A percentile compares a stretch with the other conserved stretches of the same genome.
Evolutionary conservation across 2,329 filamentous ascomycete species (phyloP).

Genomic region (Triangularia setosa): DNA sequence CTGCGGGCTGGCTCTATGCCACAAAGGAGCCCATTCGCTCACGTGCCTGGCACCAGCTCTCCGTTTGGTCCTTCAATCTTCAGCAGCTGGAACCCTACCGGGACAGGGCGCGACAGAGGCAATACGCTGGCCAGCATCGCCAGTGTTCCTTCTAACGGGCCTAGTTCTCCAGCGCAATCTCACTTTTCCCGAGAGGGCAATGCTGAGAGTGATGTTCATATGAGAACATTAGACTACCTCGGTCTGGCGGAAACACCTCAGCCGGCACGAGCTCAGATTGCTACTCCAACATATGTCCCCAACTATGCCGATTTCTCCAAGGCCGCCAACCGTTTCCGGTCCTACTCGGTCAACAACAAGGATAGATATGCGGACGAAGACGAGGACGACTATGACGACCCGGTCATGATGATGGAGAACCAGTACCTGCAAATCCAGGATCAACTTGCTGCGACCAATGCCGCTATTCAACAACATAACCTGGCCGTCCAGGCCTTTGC

Average conservation of each 20-base stretch:
- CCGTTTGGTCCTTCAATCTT: slow-evolving; percentile 91
- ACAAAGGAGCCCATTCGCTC: slow-evolving; percentile 67
- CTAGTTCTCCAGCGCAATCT: slow-evolving; percentile 81
- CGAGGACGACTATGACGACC: slow-evolving; percentile 66
- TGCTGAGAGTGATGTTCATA: slow-evolving; percentile 79
- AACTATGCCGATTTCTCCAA: slow-evolving; percentile 72
- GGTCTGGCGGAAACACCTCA: slow-evolving; percentile 92
- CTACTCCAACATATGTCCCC: slow-evolving; percentile 65
- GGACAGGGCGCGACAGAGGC: slow-evolving; percentile 65
- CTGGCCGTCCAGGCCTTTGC: slow-evolving; percentile 89
- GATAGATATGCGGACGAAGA: slow-evolving; percentile 93
- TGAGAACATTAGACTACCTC: slow-evolving; percentile 91
- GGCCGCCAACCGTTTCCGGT: slow-evolving; percentile 83
- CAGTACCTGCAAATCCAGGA: slow-evolving; percentile 60
- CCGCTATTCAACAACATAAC: slow-evolving; percentile 84
- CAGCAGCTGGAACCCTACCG: slow-evolving; percentile 73
- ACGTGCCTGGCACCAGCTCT: slow-evolving; percentile 49
- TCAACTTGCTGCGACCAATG: slow-evolving; percentile 60
- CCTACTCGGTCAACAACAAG: slow-evolving; percentile 97
- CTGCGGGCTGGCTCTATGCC: slow-evolving; percentile 92
- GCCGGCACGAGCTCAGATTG: slow-evolving; percentile 68
- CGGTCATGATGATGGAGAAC: slow-evolving; percentile 50
- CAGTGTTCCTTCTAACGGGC: slow-evolving; percentile 87
- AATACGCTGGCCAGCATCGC: slow-evolving; percentile 78
- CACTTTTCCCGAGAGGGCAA: slow-evolving; percentile 81